Evolutionary conservation across 2,329 filamentous ascomycete genomes (phyloP).

Genomic region (Stachybotrys echinatus): DNA sequence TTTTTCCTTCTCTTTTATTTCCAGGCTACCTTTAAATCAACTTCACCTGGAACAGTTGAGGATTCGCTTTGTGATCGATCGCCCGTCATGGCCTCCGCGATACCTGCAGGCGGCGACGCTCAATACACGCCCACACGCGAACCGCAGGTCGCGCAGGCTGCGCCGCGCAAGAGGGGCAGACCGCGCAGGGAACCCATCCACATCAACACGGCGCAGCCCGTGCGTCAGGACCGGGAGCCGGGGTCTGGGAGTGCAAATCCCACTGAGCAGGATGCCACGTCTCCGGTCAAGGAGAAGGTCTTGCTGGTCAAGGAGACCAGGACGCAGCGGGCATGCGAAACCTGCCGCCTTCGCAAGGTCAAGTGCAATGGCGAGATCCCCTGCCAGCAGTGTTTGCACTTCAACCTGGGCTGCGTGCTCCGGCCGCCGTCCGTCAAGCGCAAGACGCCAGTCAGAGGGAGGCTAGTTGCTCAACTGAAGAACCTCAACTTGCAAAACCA

Average conservation of each 20-base stretch:
- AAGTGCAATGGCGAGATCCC: conserved; percentile 16
- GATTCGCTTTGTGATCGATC: neutral
- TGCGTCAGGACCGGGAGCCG: neutral
- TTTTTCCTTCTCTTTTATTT: neutral
- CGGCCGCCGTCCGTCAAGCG: conserved; percentile 12
- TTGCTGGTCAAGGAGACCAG: neutral
- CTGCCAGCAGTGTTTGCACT: conserved; percentile 14
- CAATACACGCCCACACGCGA: neutral
- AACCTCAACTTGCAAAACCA: conserved; percentile 3
- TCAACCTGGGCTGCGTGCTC: conserved; percentile 14
- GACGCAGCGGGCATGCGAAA: conserved; percentile 11
- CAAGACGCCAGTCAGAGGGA: conserved; percentile 13
- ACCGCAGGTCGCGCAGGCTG: neutral
- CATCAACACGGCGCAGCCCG: neutral
- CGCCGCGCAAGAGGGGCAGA: neutral
- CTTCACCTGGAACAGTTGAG: too few species aligned
- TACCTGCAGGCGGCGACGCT: too few species aligned
- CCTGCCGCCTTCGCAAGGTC: conserved; percentile 18
- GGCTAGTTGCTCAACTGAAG: conserved; percentile 14
- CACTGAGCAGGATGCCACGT: neutral
- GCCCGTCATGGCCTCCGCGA: too few species aligned
- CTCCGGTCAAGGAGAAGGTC: neutral
- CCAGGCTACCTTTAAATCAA: neutral
- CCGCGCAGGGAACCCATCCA: neutral
- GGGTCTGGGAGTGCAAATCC: too few species aligned